These are phyloP conservation scores for Hippophae gyantsensis DNA, from an alignment of 306 rosid species.

Conservation along the genomic window DNA sequence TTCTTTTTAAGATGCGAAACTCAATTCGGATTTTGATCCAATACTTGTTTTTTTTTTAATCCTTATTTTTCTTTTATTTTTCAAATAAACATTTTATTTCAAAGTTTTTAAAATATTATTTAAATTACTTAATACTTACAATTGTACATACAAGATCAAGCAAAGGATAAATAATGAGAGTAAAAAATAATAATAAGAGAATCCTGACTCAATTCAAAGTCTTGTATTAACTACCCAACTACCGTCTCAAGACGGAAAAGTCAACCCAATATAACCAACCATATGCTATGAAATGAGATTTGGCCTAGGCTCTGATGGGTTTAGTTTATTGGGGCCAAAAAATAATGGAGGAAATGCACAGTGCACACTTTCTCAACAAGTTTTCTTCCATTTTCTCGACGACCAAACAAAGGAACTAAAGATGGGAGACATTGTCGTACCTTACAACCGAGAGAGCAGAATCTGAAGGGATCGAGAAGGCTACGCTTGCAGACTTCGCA, in stretches of 20 bases:
- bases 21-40: no score
- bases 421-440: conserved; percentile 28
- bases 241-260: no score
- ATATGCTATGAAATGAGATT: neutral
- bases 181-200: no score
- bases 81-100: no score
- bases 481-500: conserved; percentile 98
- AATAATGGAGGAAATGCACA: neutral
- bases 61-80: no score
- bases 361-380: neutral
- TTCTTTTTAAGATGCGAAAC: no score
- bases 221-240: no score
- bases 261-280: no score
- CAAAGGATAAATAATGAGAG: neutral
- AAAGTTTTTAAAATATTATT: no score
- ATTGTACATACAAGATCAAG: conserved; percentile 1
- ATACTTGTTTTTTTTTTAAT: no score
- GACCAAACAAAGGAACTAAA: neutral
- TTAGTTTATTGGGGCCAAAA: neutral
- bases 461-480: conserved; percentile 84
- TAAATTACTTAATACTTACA: no score
- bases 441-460: conserved; percentile 99
- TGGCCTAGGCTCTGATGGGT: neutral
- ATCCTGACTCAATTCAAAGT: no score
- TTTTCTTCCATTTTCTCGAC: conserved; percentile 6